Evolutionary conservation across 1,284 basidiomycete genomes (phyloP), one percentile per base, ranked within the genome.

Genomic region (Caloboletus firmus): DNA sequence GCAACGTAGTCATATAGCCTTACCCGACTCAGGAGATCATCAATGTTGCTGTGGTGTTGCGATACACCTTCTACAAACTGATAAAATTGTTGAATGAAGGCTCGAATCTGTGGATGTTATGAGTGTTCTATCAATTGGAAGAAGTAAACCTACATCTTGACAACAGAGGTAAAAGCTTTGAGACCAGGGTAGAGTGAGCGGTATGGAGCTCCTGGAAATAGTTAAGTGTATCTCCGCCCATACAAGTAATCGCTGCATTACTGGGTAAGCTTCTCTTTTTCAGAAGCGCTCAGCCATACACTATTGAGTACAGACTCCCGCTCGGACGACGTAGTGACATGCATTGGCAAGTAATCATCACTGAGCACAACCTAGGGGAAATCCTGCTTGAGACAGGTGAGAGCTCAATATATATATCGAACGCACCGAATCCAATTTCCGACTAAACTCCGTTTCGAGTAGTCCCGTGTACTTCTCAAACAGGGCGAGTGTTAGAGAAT

Each of bases 51-150:
- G 67, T 94, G 91, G 58, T 95, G 89, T 68, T 96, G 91, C 1
- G 89, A 86, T 10, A 97, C 91, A 2, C 95, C 96, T 62, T 98
- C 96, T 0, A 95, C 87, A 69, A 98, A 99, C 36, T 93, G 87
- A 71, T 98, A 98, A 76, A 98, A 99, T 65, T 95, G 93, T 63
- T 96, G 91, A 28, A 98, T 92, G 65, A 97, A 97, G 46, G 82
- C 84, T 35, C 95, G 87, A 56, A 99, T 94, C 85, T 92, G 64
- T 41, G 30, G 17, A 30, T 18, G 32, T 50, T 17, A 39, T 51
- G 18, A 54, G 34, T 11, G 11, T 22, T 49, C n/a, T 20, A 15
- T n/a, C 50, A 32, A 43, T 11, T 45, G 11, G 18, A 31, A 44
- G 40, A 49, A 51, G 37, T 3, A 31, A 43, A 66, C 81, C 30